phyloP scores from a whole-genome alignment of 2,329 filamentous ascomycete species.

The Ophiostoma quercus region DNA sequence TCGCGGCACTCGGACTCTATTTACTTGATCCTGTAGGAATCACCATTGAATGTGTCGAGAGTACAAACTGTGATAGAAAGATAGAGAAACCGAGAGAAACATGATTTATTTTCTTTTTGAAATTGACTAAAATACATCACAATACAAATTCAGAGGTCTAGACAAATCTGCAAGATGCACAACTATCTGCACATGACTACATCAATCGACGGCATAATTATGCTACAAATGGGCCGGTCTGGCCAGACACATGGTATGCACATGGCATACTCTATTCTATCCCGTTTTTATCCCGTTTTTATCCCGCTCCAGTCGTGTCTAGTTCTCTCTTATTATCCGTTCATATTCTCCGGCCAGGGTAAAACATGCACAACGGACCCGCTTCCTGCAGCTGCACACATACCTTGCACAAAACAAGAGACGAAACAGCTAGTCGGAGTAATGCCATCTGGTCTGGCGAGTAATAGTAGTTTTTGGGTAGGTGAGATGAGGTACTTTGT shows the following conservation, averaged over 20 bases:
- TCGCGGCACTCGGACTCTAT: background rate
- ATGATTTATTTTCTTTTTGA: no score
- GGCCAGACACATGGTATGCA: background rate
- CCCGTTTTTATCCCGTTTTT: background rate
- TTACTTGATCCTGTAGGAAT: background rate
- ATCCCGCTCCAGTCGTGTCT: background rate
- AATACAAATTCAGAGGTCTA: no score
- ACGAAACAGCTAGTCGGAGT: conserved; percentile 2
- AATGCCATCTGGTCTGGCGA: background rate
- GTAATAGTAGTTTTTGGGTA: background rate
- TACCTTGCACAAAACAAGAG: conserved; percentile 3
- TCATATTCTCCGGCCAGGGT: background rate
- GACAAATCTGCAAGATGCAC: background rate
- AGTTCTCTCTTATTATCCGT: background rate
- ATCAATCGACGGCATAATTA: background rate
- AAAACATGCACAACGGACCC: conserved; percentile 1
- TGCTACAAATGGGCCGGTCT: background rate
- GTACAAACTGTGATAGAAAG: no score
- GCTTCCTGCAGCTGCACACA: background rate
- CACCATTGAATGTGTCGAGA: no score
- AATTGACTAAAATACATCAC: no score
- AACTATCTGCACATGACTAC: background rate
- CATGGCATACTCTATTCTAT: background rate
- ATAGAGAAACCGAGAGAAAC: background rate
- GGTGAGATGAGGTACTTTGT: background rate